Conservation (phyloP, 371 early-diverging fungal species). For the Dinochytrium kinnereticum region DNA sequence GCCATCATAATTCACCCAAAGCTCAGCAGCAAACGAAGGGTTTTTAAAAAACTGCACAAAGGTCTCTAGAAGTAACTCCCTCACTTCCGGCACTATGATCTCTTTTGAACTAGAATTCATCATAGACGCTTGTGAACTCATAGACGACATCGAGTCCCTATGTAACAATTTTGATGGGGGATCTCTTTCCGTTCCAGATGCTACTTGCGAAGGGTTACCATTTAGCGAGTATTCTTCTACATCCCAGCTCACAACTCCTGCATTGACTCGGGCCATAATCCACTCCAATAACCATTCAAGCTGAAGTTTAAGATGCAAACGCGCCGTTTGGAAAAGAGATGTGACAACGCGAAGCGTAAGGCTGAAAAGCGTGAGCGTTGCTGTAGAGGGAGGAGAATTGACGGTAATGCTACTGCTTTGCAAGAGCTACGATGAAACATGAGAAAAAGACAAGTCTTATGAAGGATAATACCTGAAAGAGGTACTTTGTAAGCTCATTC, state of each 20-base stretch:
- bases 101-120: slow-evolving; percentile 20
- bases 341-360: slow-evolving; percentile 70
- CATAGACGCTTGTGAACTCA: neutral
- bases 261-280: slow-evolving; percentile 65
- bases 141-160: neutral
- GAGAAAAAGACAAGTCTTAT: slow-evolving; percentile 29
- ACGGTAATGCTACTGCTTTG: slow-evolving; percentile 53
- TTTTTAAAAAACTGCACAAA: slow-evolving; percentile 58
- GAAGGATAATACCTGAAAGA: slow-evolving; percentile 72
- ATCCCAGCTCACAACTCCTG: slow-evolving; percentile 56
- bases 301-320: slow-evolving; percentile 73
- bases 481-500: slow-evolving; percentile 84
- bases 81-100: slow-evolving; percentile 69
- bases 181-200: neutral
- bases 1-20: slow-evolving; percentile 95
- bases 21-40: slow-evolving; percentile 80
- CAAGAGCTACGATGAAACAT: slow-evolving; percentile 26
- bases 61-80: slow-evolving; percentile 82
- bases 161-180: neutral
- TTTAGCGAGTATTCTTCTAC: slow-evolving; percentile 44
- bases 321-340: slow-evolving; percentile 75
- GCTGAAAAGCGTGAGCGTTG: slow-evolving; percentile 65
- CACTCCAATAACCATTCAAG: slow-evolving; percentile 81
- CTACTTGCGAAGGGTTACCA: neutral
- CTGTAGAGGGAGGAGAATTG: slow-evolving; percentile 47